Conservation (phyloP, 176 grass and related monocot species). For the Lolium multiflorum region DNA sequence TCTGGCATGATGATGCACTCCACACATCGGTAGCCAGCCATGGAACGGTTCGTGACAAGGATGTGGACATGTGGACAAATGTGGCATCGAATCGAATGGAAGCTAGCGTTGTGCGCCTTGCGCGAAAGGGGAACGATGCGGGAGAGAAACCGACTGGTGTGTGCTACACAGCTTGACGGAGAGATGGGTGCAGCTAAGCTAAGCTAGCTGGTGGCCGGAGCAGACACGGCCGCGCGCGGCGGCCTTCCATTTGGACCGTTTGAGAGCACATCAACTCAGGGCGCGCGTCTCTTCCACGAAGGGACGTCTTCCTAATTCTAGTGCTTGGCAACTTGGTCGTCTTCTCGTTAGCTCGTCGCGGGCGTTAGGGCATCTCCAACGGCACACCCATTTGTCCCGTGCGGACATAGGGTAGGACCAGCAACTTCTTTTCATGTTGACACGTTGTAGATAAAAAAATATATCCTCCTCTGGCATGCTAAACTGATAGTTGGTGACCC, state of each 20-base stretch:
- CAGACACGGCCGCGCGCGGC: constrained; percentile 1
- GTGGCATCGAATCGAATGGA: not conserved
- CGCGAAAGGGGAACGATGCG: constrained; percentile 22
- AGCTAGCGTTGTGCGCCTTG: constrained; percentile 7
- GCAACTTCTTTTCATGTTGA: not conserved
- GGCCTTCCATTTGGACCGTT: constrained; percentile 47
- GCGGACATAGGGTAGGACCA: no score
- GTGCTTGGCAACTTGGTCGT: not conserved
- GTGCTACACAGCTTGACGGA: not conserved
- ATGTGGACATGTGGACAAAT: not conserved
- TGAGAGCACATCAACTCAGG: not conserved
- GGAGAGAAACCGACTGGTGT: not conserved
- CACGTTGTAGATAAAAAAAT: no score
- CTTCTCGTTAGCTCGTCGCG: not conserved
- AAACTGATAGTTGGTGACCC: no score
- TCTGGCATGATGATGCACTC: not conserved
- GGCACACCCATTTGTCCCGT: no score
- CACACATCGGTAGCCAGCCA: constrained; percentile 6
- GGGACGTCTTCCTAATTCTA: not conserved
- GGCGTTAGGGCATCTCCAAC: not conserved
- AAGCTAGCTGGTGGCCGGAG: not conserved
- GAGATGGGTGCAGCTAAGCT: not conserved
- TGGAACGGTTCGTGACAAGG: not conserved
- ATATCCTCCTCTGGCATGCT: no score
- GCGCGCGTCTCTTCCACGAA: constrained; percentile 5